Conservation (phyloP, 2,329 filamentous ascomycete species). For the Chrysoporthe austroafricana region DNA sequence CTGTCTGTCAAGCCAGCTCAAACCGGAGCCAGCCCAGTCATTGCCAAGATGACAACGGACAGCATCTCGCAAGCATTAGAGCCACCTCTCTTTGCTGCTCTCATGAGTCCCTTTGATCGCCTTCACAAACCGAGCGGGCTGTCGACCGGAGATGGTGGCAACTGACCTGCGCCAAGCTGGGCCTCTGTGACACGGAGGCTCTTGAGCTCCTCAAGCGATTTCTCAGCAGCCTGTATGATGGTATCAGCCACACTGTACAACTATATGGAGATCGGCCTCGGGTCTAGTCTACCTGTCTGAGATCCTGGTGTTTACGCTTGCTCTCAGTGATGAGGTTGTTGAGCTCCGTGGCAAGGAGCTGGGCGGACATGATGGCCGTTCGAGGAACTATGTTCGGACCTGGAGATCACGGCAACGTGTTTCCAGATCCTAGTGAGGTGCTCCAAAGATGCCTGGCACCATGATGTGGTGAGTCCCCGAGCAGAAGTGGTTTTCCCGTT, state of each 20-base stretch:
- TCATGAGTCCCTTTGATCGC: background rate
- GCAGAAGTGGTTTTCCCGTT: background rate
- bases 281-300: conserved; percentile 67
- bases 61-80: background rate
- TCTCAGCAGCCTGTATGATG: conserved; percentile 76
- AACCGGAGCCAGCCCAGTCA: background rate
- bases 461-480: background rate
- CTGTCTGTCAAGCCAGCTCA: background rate
- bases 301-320: conserved; percentile 89
- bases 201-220: conserved; percentile 88
- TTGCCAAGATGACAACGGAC: conserved; percentile 27
- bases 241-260: background rate
- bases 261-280: conserved; percentile 34
- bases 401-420: conserved; percentile 10
- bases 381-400: conserved; percentile 6
- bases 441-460: background rate
- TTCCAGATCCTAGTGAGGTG: background rate
- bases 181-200: conserved; percentile 73
- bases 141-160: conserved; percentile 53
- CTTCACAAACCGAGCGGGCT: conserved; percentile 40
- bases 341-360: conserved; percentile 86
- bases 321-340: conserved; percentile 92
- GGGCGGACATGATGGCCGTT: conserved; percentile 75
- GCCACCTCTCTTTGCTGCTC: background rate
- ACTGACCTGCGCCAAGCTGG: conserved; percentile 54